Conservation (phyloP, 768 basidiomycete genomes). For the Russula virescens region DNA sequence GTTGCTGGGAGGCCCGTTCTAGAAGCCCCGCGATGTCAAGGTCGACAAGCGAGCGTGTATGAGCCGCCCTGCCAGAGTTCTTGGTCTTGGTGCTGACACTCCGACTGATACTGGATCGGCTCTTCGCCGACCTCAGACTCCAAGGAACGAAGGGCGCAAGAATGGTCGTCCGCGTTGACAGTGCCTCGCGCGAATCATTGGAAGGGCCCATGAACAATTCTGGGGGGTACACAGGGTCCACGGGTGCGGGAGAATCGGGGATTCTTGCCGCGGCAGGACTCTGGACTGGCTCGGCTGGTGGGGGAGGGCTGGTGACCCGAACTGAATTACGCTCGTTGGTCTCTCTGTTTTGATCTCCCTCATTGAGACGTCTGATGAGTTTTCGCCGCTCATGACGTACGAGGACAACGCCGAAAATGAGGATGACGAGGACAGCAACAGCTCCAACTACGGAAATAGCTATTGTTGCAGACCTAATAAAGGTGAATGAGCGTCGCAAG, state of each 20-base stretch:
- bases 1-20: constrained; percentile 10
- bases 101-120: neutral
- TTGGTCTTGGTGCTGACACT: constrained; percentile 1
- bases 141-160: constrained; percentile 1
- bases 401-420: constrained; percentile 5
- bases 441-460: constrained; percentile 4
- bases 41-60: constrained; percentile 2
- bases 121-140: neutral
- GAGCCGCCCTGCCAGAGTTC: neutral
- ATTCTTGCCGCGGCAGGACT: neutral
- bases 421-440: neutral
- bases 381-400: constrained; percentile 13
- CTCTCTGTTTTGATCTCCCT: neutral
- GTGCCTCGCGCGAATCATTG: neutral
- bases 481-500: neutral
- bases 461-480: constrained; percentile 8
- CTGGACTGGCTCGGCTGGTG: neutral
- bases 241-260: neutral
- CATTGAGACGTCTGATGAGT: neutral
- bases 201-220: neutral
- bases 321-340: neutral
- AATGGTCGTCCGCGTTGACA: constrained; percentile 7
- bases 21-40: constrained; percentile 24
- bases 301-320: neutral
- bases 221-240: constrained; percentile 12